Evolutionary conservation across 1,284 basidiomycete species (phyloP).

Genomic region (Entoloma clypeatum): DNA sequence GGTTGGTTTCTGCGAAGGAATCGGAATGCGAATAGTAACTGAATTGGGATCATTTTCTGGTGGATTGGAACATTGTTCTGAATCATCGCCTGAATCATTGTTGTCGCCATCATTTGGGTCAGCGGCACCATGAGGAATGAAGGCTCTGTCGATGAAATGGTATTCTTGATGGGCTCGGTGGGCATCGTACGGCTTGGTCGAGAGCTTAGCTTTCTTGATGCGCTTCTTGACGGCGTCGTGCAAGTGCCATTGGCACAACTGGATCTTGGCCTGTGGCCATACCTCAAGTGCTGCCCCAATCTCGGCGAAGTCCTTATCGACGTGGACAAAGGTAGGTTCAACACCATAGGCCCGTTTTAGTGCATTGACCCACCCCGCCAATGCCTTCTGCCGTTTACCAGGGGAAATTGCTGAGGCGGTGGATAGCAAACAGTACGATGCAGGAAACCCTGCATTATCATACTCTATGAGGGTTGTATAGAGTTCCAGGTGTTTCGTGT

Average conservation of each 20-base stretch:
- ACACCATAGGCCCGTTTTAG: conserved; percentile 22
- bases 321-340: conserved; percentile 22
- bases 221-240: conserved; percentile 20
- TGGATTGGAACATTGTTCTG: background rate
- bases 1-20: background rate
- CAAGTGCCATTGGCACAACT: conserved; percentile 7
- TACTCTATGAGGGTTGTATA: conserved; percentile 28
- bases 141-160: conserved; percentile 24
- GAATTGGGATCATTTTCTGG: background rate
- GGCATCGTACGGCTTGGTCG: conserved; percentile 27
- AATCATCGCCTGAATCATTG: background rate
- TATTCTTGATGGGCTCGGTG: conserved; percentile 20
- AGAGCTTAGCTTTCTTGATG: conserved; percentile 21
- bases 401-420: conserved; percentile 23
- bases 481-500: conserved; percentile 28
- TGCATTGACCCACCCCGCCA: conserved; percentile 18
- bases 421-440: conserved; percentile 28
- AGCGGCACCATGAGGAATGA: conserved; percentile 16
- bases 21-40: background rate
- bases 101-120: background rate
- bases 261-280: background rate
- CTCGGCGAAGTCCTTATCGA: conserved; percentile 32
- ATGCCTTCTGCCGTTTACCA: conserved; percentile 22
- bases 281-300: conserved; percentile 20
- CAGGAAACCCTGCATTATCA: conserved; percentile 28